phyloP scores from a whole-genome alignment of 495 filamentous ascomycete species.

The Mycothermus thermophilus region DNA sequence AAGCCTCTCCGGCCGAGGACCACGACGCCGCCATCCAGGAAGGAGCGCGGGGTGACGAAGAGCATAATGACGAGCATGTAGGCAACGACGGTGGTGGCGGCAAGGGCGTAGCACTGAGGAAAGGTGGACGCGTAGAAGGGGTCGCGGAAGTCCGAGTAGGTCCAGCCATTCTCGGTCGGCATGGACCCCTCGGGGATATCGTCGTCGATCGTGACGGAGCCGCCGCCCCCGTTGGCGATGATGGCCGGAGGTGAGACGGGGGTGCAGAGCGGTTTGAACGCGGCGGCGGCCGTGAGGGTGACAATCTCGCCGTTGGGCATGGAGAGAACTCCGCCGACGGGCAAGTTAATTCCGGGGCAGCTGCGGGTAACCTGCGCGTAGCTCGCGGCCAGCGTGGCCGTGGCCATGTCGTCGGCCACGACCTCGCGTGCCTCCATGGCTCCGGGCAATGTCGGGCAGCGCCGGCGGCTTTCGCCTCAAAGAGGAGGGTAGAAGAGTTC shows the following conservation, averaged over 20 bases:
- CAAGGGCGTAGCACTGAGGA: conserved; percentile 83
- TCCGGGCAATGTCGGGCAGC: conserved; percentile 3
- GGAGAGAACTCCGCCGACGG: conserved; percentile 44
- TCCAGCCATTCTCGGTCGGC: conserved; percentile 9
- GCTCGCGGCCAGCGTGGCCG: conserved; percentile 6
- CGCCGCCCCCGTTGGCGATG: conserved; percentile 32
- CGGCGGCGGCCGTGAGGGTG: conserved; percentile 46
- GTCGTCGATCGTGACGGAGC: conserved; percentile 27
- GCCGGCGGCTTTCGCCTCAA: conserved; percentile 21
- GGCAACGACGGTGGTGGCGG: conserved; percentile 77
- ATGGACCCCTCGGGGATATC: conserved; percentile 2
- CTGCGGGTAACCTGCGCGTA: conserved; percentile 9
- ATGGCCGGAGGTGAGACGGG: conserved; percentile 27
- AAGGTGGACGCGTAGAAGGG: conserved; percentile 89
- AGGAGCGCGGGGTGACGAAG: conserved; percentile 79
- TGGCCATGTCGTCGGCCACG: conserved; percentile 7
- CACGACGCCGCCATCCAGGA: conserved; percentile 70
- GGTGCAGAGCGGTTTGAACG: conserved; percentile 51
- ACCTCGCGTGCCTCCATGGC: conserved; percentile 16
- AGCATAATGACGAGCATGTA: conserved; percentile 93
- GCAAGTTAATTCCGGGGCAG: conserved; percentile 37
- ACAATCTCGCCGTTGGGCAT: conserved; percentile 43
- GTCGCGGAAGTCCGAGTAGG: conserved; percentile 49
- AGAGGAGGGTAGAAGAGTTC: too few species aligned
- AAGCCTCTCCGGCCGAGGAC: conserved; percentile 73